phyloP scores from a whole-genome alignment of 805 yeast species.

The Hanseniaspora thailandica region DNA sequence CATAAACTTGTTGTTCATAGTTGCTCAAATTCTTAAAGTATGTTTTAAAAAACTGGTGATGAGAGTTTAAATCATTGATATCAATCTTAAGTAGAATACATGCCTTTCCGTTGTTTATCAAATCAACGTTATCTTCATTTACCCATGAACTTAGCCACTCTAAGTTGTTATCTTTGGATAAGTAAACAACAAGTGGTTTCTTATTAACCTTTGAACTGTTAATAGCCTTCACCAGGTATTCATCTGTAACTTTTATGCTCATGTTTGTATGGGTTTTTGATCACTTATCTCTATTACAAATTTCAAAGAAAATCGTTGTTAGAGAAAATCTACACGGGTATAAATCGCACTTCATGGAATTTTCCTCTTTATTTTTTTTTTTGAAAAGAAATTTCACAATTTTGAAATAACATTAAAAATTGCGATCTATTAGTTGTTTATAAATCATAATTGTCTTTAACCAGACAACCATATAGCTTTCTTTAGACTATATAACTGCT shows the following conservation, averaged over 20 bases:
- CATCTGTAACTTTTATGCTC: neutral
- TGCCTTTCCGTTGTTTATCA: neutral
- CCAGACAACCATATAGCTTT: too few species aligned
- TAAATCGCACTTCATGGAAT: too few species aligned
- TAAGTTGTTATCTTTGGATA: neutral
- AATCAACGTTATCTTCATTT: neutral
- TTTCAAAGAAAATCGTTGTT: too few species aligned
- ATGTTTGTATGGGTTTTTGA: neutral
- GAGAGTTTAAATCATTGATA: neutral
- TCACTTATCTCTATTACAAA: too few species aligned
- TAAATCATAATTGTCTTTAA: too few species aligned
- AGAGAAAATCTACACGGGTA: too few species aligned
- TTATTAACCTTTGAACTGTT: neutral
- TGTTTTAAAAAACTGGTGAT: constrained; percentile 4
- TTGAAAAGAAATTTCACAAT: too few species aligned
- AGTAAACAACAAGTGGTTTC: neutral
- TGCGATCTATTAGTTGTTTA: too few species aligned
- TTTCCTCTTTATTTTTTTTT: too few species aligned
- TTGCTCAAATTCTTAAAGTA: neutral
- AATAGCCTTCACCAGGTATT: constrained; percentile 2
- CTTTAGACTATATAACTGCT: too few species aligned
- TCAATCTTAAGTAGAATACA: neutral
- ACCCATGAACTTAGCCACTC: constrained; percentile 6
- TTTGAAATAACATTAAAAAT: too few species aligned
- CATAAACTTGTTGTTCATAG: neutral